Evolutionary conservation across 2,329 filamentous ascomycete genomes (phyloP).

Genomic region (Seiridium unicorne): DNA sequence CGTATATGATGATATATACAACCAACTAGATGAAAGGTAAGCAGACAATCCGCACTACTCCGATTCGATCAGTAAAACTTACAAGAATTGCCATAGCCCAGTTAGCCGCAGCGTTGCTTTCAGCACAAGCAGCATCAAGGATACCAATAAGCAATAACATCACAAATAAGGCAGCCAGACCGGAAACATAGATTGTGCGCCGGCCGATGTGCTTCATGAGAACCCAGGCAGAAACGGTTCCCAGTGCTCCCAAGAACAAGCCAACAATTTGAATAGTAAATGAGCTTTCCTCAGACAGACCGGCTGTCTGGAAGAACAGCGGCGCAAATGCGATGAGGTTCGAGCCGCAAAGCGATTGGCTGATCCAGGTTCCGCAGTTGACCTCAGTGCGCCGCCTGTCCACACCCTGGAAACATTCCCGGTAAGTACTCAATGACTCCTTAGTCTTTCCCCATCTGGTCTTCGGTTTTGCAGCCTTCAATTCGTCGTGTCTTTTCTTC

Average conservation of each 20-base stretch:
- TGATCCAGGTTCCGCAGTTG: conserved; percentile 22
- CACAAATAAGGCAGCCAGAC: background rate
- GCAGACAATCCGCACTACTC: background rate
- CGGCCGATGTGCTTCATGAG: conserved; percentile 11
- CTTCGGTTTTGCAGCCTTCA: conserved; percentile 9
- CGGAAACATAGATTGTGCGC: conserved; percentile 7
- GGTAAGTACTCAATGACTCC: conserved; percentile 26
- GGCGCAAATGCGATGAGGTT: conserved; percentile 23
- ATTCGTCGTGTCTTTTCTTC: conserved; percentile 30
- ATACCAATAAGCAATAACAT: conserved; percentile 8
- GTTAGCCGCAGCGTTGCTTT: background rate
- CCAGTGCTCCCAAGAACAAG: background rate
- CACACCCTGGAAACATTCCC: conserved; percentile 34
- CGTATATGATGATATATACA: conserved; percentile 11
- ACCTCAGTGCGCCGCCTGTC: conserved; percentile 32
- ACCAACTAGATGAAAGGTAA: conserved; percentile 2
- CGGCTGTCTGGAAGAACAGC: conserved; percentile 27
- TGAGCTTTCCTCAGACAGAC: conserved; percentile 13
- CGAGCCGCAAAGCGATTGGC: conserved; percentile 18
- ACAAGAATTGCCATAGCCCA: conserved; percentile 10
- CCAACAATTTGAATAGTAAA: conserved; percentile 8
- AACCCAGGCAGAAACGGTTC: conserved; percentile 8
- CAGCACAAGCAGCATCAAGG: background rate
- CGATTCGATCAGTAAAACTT: background rate
- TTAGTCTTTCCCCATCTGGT: background rate